Conservation (phyloP, 352 stramenopile genomes). For the Elongisporangium prolatum region DNA sequence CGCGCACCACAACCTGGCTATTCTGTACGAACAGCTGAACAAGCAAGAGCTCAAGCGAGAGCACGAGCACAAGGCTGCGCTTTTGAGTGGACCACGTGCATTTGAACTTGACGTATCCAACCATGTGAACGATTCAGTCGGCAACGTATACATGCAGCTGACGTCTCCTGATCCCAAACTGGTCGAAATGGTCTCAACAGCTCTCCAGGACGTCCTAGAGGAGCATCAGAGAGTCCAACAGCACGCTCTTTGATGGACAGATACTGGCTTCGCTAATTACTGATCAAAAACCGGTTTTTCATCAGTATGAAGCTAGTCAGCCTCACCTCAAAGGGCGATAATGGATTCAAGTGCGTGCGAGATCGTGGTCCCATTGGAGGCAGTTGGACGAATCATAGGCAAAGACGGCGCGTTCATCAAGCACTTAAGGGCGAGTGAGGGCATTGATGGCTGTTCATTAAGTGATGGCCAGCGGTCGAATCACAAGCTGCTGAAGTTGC, state of each 20-base stretch:
- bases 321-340: too few species aligned
- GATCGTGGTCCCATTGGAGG: too few species aligned
- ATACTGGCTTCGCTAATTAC: not conserved
- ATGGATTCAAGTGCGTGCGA: too few species aligned
- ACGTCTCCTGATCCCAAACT: slow-evolving; percentile 30
- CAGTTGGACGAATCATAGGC: too few species aligned
- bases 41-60: slow-evolving; percentile 27
- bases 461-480: too few species aligned
- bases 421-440: too few species aligned
- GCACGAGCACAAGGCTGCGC: slow-evolving; percentile 30
- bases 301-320: too few species aligned
- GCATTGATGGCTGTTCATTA: too few species aligned
- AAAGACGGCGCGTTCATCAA: too few species aligned
- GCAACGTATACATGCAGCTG: slow-evolving; percentile 69
- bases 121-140: slow-evolving; percentile 34
- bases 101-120: slow-evolving; percentile 48
- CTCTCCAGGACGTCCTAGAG: slow-evolving; percentile 28
- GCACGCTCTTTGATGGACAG: not conserved
- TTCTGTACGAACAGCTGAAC: slow-evolving; percentile 56
- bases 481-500: too few species aligned
- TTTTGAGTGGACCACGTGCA: slow-evolving; percentile 17
- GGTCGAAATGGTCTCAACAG: slow-evolving; percentile 25
- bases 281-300: too few species aligned
- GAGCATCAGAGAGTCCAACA: slow-evolving; percentile 6
- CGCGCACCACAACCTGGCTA: slow-evolving; percentile 65